Conservation (phyloP, 768 basidiomycete genomes). For the Boletales sp. region DNA sequence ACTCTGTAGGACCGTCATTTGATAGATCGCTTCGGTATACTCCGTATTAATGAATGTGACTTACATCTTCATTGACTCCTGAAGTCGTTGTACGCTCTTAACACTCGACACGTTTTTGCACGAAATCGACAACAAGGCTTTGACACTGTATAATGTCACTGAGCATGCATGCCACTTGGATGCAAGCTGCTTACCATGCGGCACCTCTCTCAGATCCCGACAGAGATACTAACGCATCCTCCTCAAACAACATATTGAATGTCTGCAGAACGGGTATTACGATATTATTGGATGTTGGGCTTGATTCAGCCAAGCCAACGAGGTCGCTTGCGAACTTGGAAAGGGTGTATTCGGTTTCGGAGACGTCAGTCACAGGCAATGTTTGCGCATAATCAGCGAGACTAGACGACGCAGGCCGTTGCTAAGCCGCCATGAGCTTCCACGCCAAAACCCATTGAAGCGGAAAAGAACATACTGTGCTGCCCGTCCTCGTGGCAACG, state of each 20-base stretch:
- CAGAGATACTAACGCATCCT: slow-evolving; percentile 53
- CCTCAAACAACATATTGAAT: slow-evolving; percentile 69
- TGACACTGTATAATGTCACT: slow-evolving; percentile 41
- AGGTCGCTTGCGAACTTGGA: slow-evolving; percentile 57
- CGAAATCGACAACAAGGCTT: slow-evolving; percentile 50
- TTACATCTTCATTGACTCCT: slow-evolving; percentile 82
- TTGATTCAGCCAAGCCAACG: slow-evolving; percentile 46
- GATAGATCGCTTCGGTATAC: slow-evolving; percentile 8
- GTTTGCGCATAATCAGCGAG: slow-evolving; percentile 54
- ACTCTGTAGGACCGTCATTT: slow-evolving; percentile 42
- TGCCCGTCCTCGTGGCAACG: slow-evolving; percentile 79
- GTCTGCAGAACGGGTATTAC: slow-evolving; percentile 83
- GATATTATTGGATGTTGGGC: slow-evolving; percentile 60
- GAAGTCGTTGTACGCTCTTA: slow-evolving; percentile 81
- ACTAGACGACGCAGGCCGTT: slow-evolving; percentile 62
- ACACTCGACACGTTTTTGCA: slow-evolving; percentile 61
- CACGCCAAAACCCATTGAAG: slow-evolving; percentile 4
- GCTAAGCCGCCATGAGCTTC: slow-evolving; percentile 40
- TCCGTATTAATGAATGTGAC: slow-evolving; percentile 27
- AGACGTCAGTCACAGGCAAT: slow-evolving; percentile 41
- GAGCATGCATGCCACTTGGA: slow-evolving; percentile 8
- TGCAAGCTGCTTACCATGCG: slow-evolving; percentile 43
- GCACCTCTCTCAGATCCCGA: slow-evolving; percentile 44
- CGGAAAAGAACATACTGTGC: slow-evolving; percentile 56
- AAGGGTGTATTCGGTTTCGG: slow-evolving; percentile 41